Conservation (phyloP, 1,139 yeast species). For the Suhomyces atakaporum region DNA sequence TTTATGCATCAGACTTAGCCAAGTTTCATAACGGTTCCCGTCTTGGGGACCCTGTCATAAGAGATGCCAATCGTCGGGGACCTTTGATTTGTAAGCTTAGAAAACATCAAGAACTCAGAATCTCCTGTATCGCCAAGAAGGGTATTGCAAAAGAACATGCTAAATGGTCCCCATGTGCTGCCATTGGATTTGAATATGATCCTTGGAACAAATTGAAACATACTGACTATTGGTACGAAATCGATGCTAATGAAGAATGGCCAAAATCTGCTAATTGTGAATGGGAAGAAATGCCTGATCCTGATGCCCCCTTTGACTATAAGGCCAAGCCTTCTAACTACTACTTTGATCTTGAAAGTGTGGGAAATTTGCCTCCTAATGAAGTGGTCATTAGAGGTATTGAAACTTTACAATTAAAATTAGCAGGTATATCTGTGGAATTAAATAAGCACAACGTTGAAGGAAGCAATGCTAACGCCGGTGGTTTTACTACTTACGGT, state of each 20-base stretch:
- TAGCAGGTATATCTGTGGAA: conserved; percentile 86
- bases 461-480: conserved; percentile 44
- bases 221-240: conserved; percentile 96
- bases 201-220: conserved; percentile 98
- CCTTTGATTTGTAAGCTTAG: conserved; percentile 87
- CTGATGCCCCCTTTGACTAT: conserved; percentile 85
- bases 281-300: conserved; percentile 94
- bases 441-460: conserved; percentile 63
- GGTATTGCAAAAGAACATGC: conserved; percentile 99
- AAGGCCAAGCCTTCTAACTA: conserved; percentile 77
- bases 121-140: conserved; percentile 94
- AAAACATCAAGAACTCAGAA: conserved; percentile 86
- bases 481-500: conserved; percentile 54
- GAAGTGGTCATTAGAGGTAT: conserved; percentile 86
- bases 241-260: conserved; percentile 88
- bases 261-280: conserved; percentile 85
- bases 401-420: conserved; percentile 80
- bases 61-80: conserved; percentile 78
- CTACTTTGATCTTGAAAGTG: conserved; percentile 88
- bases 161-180: conserved; percentile 96
- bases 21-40: conserved; percentile 48
- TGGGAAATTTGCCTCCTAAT: conserved; percentile 85
- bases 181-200: conserved; percentile 97
- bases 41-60: conserved; percentile 82
- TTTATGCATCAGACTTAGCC: conserved; percentile 83